Evolutionary conservation across 768 basidiomycete species (phyloP).

Genomic region (Mycena albidolilacea): DNA sequence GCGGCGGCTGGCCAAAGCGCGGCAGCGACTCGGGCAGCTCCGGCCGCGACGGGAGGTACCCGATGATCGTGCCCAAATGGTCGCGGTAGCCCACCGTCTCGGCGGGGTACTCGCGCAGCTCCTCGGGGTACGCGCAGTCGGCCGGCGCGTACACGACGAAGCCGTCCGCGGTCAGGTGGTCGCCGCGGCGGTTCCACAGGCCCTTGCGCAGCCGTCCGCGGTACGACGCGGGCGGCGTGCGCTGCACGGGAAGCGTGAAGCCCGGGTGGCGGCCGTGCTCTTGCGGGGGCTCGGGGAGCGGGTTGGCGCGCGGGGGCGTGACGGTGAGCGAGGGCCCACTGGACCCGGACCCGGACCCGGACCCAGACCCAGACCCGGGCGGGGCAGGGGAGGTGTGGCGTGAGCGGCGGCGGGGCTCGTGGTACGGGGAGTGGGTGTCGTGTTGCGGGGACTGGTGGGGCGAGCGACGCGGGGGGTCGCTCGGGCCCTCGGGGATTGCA

Average conservation of each 20-base stretch:
- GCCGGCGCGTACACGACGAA: conserved; percentile 79
- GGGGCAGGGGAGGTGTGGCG: conserved; percentile 30
- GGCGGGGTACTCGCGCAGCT: conserved; percentile 72
- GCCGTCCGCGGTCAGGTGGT: conserved; percentile 70
- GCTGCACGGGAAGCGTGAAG: conserved; percentile 38
- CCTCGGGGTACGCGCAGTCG: conserved; percentile 68
- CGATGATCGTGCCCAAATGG: conserved; percentile 60
- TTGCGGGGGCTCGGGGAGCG: conserved; percentile 45
- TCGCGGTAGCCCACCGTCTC: conserved; percentile 70
- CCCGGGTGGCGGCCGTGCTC: conserved; percentile 35
- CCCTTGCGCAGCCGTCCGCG: conserved; percentile 64
- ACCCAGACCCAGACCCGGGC: too few species aligned
- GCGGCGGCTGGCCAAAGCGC: conserved; percentile 66
- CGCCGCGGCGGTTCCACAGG: conserved; percentile 84
- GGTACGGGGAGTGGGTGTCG: conserved; percentile 26
- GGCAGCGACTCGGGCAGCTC: conserved; percentile 77
- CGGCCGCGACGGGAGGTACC: conserved; percentile 58
- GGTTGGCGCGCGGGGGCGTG: conserved; percentile 42
- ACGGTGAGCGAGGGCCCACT: conserved; percentile 37
- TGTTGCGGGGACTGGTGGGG: conserved; percentile 35
- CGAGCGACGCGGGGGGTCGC: conserved; percentile 29
- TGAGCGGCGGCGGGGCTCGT: conserved; percentile 32
- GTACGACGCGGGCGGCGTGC: conserved; percentile 46
- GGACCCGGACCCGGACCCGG: too few species aligned
- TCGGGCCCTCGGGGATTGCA: conserved; percentile 56